A percentile compares a stretch with the other conserved stretches of the same genome.
phyloP scores from a whole-genome alignment of 805 yeast species.

The Starmerella apicola region DNA sequence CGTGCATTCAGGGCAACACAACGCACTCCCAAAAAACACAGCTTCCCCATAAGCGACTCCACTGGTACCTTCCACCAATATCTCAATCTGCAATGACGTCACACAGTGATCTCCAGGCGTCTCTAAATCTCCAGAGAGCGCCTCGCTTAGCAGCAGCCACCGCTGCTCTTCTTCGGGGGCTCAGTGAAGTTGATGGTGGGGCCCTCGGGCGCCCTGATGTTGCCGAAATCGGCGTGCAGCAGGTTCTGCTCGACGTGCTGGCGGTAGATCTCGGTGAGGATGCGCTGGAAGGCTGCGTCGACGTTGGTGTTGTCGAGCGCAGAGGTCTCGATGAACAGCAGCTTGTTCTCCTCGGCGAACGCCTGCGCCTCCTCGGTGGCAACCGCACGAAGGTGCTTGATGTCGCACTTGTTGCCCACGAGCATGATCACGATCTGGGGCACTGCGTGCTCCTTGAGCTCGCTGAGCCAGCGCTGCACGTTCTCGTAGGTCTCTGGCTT shows the following conservation, averaged over 20 bases:
- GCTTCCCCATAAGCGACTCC: too few relatives aligned
- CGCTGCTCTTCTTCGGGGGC: slow-evolving; percentile 57
- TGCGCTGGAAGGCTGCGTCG: slow-evolving; percentile 84
- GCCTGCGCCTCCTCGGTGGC: slow-evolving; percentile 96
- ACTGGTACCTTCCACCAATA: too few relatives aligned
- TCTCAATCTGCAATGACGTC: too few relatives aligned
- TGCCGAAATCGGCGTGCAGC: slow-evolving; percentile 63
- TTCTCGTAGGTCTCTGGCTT: slow-evolving; percentile 85
- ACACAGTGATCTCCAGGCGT: too few relatives aligned
- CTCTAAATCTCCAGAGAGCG: too few relatives aligned
- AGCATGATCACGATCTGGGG: slow-evolving; percentile 91
- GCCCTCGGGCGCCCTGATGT: slow-evolving; percentile 61
- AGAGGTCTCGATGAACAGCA: slow-evolving; percentile 89
- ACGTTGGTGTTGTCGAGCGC: slow-evolving; percentile 92
- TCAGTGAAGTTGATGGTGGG: slow-evolving; percentile 89
- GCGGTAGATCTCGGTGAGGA: slow-evolving; percentile 87
- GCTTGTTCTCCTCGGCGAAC: slow-evolving; percentile 68
- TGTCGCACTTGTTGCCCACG: slow-evolving; percentile 93
- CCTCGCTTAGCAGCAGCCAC: slow-evolving; percentile 54
- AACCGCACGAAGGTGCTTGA: slow-evolving; percentile 87
- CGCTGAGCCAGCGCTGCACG: slow-evolving; percentile 85
- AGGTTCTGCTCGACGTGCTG: slow-evolving; percentile 82
- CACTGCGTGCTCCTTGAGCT: slow-evolving; percentile 92
- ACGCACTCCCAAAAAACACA: too few relatives aligned
- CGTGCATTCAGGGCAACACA: too few relatives aligned